Evolutionary conservation across 108 stramenopile species (phyloP).

Genomic region (Epipyxis sp.): DNA sequence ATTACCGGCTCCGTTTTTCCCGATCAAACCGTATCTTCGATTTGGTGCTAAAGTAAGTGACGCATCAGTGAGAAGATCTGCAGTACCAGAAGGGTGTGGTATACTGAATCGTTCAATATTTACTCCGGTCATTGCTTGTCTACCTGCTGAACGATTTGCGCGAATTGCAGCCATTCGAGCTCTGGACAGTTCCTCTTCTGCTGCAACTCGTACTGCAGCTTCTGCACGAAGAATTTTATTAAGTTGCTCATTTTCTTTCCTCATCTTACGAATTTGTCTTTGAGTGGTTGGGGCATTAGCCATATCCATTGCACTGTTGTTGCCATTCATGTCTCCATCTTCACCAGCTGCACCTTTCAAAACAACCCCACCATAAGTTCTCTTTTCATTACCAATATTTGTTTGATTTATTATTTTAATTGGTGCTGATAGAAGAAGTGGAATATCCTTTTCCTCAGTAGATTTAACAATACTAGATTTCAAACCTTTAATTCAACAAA

Average conservation of each 20-base stretch:
- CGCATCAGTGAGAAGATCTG: not conserved
- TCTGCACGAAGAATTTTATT: not conserved
- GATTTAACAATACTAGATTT: too few relatives aligned
- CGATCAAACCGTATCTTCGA: constrained; percentile 9
- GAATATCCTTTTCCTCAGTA: not conserved
- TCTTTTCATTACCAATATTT: too few relatives aligned
- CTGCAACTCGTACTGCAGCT: not conserved
- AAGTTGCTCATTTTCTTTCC: constrained; percentile 1
- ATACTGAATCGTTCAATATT: not conserved
- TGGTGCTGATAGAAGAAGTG: not conserved
- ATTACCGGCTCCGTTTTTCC: constrained; percentile 17
- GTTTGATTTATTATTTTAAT: constrained; percentile 4
- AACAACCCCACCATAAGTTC: too few relatives aligned
- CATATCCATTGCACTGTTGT: not conserved
- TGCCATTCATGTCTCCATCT: too few relatives aligned
- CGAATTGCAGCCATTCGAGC: constrained; percentile 24
- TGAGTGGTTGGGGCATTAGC: not conserved
- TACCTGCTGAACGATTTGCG: not conserved
- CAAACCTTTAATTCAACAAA: too few relatives aligned
- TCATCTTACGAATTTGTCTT: not conserved
- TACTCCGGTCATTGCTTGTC: not conserved
- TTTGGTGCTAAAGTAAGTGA: not conserved
- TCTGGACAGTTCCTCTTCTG: not conserved
- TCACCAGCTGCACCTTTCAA: too few relatives aligned
- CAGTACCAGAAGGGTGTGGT: constrained; percentile 8